Evolutionary conservation across 352 stramenopile species (phyloP), one percentile per base, ranked within the genome.

Genomic region (Phytopythium sindhum): DNA sequence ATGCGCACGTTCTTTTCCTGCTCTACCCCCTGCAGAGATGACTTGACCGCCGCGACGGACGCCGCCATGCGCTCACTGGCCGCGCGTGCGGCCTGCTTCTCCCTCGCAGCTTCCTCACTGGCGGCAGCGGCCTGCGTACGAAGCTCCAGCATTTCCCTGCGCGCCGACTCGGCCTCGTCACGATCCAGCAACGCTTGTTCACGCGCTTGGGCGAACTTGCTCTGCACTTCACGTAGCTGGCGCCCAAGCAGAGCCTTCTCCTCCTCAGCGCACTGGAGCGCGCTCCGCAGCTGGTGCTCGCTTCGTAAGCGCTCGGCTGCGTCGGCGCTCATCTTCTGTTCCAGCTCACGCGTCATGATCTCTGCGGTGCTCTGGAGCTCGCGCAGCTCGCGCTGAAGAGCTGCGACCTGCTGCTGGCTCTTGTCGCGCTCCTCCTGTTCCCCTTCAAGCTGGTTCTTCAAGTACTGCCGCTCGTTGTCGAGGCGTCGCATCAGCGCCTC

Each of bases 401-500:
- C 61, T 0, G 64, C 45, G 1, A 77, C 75, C 48, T 85, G 73
- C 23, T 67, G 66, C 41, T 86, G 77, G 45, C 57, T 73, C 19
- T 73, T 74, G 24, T 78, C 65, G 57, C 82, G 84, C 61, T 73
- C 63, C 47, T 86, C 75, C 31, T 79, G 68, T 39, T 87, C 81
- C 10, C 66, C 71, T 50, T 89, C 76, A 7, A 91, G 66, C 58
- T 93, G 86, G 41, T 79, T 91, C 62, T 93, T 92, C 31, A 95
- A 60, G 52, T 95, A 95, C 48, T 91, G 81, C 1, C 86, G 77
- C 48, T 95, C 84, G 42, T 95, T 92, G 48, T 91, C 85, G 1
- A 95, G 78, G 3, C 84, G 67, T 23, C 86, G 72, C 8, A 95
- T 50, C 1, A 90, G 60, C n/a, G 82, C 84, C 57, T 95, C 86